phyloP scores from a whole-genome alignment of 805 yeast genomes.

The Yarrowia yakushimensis region DNA sequence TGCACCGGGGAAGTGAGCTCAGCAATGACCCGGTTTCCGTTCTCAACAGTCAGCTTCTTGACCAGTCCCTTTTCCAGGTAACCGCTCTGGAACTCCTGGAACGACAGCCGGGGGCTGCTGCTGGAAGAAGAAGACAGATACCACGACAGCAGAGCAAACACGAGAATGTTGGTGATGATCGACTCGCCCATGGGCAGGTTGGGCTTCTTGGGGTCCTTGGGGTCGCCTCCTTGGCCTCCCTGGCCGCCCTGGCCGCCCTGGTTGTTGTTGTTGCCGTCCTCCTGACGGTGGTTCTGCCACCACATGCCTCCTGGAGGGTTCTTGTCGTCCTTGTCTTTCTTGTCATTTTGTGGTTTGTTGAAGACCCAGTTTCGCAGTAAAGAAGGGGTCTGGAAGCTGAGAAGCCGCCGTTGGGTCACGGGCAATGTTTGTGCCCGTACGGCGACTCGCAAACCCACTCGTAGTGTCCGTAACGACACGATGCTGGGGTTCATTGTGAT shows the following conservation, averaged over 20 bases:
- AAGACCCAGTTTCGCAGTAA: slow-evolving; percentile 1
- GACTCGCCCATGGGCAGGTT: slow-evolving; percentile 24
- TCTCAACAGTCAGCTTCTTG: slow-evolving; percentile 66
- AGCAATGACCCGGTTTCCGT: slow-evolving; percentile 71
- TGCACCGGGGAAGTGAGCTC: slow-evolving; percentile 49
- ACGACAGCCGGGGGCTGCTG: slow-evolving; percentile 41
- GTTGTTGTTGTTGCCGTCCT: neutral
- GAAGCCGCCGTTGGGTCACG: neutral
- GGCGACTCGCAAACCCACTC: slow-evolving; percentile 3
- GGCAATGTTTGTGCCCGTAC: neutral
- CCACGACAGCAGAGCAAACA: slow-evolving; percentile 25
- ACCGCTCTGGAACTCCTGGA: slow-evolving; percentile 83
- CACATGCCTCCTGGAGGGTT: slow-evolving; percentile 9
- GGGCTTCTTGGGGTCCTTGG: slow-evolving; percentile 25
- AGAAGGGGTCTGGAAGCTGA: neutral
- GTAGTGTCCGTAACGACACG: slow-evolving; percentile 24
- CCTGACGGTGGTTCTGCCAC: slow-evolving; percentile 20
- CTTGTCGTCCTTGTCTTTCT: slow-evolving; percentile 1
- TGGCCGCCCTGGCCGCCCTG: neutral
- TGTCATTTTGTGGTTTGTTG: slow-evolving; percentile 4
- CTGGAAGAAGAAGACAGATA: neutral
- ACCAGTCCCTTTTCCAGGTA: slow-evolving; percentile 78
- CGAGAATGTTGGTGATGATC: slow-evolving; percentile 5
- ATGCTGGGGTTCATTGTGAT: slow-evolving; percentile 6
- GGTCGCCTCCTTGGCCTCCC: neutral